phyloP scores from a whole-genome alignment of 2,329 filamentous ascomycete genomes.

The Leptographium procerum region DNA sequence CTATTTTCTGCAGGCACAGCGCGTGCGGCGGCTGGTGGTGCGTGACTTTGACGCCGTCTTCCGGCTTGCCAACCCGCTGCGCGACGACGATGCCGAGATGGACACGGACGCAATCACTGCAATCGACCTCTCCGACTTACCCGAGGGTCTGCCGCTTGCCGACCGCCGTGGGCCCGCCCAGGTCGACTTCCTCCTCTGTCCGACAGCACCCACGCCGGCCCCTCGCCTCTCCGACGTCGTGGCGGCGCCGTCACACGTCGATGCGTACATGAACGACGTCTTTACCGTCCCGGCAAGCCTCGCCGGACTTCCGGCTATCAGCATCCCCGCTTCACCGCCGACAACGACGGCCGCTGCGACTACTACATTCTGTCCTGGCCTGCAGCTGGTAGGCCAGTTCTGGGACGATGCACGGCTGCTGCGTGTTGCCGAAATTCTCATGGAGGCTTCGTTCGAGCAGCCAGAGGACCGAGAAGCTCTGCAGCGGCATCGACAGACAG shows the following conservation, averaged over 20 bases:
- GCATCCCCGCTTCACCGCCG: slow-evolving; percentile 48
- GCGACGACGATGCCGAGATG: slow-evolving; percentile 34
- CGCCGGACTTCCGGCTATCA: slow-evolving; percentile 81
- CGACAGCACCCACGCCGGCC: slow-evolving; percentile 60
- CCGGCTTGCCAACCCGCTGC: slow-evolving; percentile 54
- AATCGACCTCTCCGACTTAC: slow-evolving; percentile 51
- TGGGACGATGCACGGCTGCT: slow-evolving; percentile 61
- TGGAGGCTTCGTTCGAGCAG: slow-evolving; percentile 12
- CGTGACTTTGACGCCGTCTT: slow-evolving; percentile 80
- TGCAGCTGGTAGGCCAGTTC: slow-evolving; percentile 74
- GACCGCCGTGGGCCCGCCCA: slow-evolving; percentile 47
- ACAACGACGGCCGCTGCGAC: slow-evolving; percentile 13
- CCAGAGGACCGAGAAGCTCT: slow-evolving; percentile 7
- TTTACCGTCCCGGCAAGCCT: slow-evolving; percentile 93
- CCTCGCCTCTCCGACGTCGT: slow-evolving; percentile 22
- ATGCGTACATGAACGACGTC: slow-evolving; percentile 84
- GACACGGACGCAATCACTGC: neutral
- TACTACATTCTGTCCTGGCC: slow-evolving; percentile 31
- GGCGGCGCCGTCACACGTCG: slow-evolving; percentile 42
- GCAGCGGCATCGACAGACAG: slow-evolving; percentile 3
- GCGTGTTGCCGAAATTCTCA: slow-evolving; percentile 38
- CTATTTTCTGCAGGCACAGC: slow-evolving; percentile 91
- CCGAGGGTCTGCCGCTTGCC: slow-evolving; percentile 37
- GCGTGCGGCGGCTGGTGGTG: slow-evolving; percentile 72
- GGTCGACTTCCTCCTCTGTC: slow-evolving; percentile 80